Evolutionary conservation across 441 rosid species (phyloP).

Genomic region (Brassica balearica): DNA sequence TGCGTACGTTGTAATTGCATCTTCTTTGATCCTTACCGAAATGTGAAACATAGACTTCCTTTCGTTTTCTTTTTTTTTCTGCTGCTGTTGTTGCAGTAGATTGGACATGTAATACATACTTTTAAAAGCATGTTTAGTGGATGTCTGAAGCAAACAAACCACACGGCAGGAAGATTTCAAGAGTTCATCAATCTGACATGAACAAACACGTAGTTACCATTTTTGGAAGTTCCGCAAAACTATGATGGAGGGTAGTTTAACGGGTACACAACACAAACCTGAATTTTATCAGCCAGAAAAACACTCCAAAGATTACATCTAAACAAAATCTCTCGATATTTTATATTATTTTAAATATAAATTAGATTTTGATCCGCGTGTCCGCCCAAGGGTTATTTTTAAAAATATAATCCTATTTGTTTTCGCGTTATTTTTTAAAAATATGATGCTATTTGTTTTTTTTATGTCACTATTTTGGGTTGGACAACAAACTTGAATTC

Average conservation of each 20-base stretch:
- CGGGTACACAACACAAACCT: background rate
- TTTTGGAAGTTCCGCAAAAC: background rate
- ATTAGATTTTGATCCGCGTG: too few species aligned
- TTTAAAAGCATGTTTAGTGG: background rate
- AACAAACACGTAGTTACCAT: background rate
- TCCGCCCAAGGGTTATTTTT: too few species aligned
- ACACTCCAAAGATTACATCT: too few species aligned
- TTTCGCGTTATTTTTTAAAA: too few species aligned
- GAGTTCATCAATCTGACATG: background rate
- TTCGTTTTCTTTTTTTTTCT: background rate
- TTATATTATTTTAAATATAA: too few species aligned
- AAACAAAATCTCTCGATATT: too few species aligned
- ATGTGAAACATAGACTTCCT: conserved; percentile 33
- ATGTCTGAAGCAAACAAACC: background rate
- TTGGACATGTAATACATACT: conserved; percentile 9
- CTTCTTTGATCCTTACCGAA: conserved; percentile 64
- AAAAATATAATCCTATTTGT: too few species aligned
- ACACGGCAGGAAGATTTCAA: background rate
- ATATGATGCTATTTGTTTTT: too few species aligned
- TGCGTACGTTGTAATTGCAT: conserved; percentile 93
- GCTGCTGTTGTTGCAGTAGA: conserved; percentile 24
- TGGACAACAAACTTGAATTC: too few species aligned
- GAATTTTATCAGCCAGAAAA: background rate
- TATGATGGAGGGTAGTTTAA: background rate
- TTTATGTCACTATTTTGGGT: too few species aligned